These are phyloP conservation scores for Pythium dissimile DNA, from an alignment of 352 stramenopile genomes.

Conservation along the genomic window DNA sequence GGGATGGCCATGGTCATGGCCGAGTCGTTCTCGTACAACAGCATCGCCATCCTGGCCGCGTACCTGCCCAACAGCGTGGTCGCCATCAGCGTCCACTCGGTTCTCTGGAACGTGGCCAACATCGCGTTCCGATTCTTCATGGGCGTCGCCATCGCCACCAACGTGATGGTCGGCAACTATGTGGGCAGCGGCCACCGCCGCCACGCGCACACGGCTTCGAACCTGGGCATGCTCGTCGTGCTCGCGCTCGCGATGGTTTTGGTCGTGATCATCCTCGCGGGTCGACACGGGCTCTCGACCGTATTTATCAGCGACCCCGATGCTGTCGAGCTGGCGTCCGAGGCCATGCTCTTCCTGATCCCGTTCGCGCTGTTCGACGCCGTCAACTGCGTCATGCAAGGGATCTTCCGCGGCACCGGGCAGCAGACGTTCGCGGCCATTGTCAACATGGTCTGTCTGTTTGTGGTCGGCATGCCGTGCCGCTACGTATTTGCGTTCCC, in stretches of 20 bases:
- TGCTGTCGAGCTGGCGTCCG: slow-evolving; percentile 20
- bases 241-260: slow-evolving; percentile 30
- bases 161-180: slow-evolving; percentile 82
- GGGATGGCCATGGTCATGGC: slow-evolving; percentile 76
- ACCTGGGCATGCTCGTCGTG: slow-evolving; percentile 61
- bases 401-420: slow-evolving; percentile 64
- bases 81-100: slow-evolving; percentile 72
- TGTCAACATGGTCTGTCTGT: slow-evolving; percentile 69
- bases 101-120: slow-evolving; percentile 61
- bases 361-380: slow-evolving; percentile 71
- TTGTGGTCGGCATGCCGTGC: slow-evolving; percentile 62
- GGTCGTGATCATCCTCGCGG: slow-evolving; percentile 38
- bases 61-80: slow-evolving; percentile 59
- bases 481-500: slow-evolving; percentile 36
- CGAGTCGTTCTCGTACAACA: slow-evolving; percentile 80
- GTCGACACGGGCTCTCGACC: slow-evolving; percentile 41
- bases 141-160: slow-evolving; percentile 72
- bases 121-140: slow-evolving; percentile 82
- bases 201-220: slow-evolving; percentile 77
- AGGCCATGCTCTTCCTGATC: slow-evolving; percentile 51
- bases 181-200: slow-evolving; percentile 77
- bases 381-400: slow-evolving; percentile 76
- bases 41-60: slow-evolving; percentile 65
- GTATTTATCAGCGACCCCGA: slow-evolving; percentile 69
- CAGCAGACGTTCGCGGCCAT: slow-evolving; percentile 51